Evolutionary conservation across 176 grass and related monocot genomes (phyloP).

Genomic region (Musa acuminata): DNA sequence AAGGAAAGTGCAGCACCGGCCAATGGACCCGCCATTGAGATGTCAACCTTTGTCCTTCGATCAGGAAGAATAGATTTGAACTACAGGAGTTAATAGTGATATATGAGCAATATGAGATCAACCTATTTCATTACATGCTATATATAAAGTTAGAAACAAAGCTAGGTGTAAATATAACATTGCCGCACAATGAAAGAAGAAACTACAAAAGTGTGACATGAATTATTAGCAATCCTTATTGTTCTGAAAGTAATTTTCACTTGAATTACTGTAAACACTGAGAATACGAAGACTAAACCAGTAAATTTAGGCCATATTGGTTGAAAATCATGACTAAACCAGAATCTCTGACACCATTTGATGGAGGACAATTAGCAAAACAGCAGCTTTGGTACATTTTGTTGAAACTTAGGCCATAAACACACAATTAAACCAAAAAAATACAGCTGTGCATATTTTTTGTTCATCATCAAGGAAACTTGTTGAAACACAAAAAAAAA

Average conservation of each 20-base stretch:
- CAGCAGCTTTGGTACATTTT: no score
- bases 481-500: no score
- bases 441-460: no score
- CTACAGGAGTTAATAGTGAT: slow-evolving; percentile 44
- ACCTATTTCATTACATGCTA: not conserved
- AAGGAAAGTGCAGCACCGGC: slow-evolving; percentile 91
- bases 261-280: not conserved
- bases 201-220: not conserved
- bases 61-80: slow-evolving; percentile 98
- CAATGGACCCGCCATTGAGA: slow-evolving; percentile 80
- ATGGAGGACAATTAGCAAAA: no score
- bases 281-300: no score
- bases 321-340: no score
- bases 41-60: slow-evolving; percentile 80
- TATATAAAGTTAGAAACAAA: not conserved
- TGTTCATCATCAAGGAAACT: no score
- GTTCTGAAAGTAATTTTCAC: not conserved
- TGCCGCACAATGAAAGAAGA: not conserved
- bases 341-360: no score
- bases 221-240: not conserved
- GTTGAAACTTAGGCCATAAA: no score
- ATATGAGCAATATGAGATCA: slow-evolving; percentile 15
- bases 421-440: no score
- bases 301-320: no score
- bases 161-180: not conserved